These are phyloP conservation scores for Imleria badia DNA, from an alignment of 768 basidiomycete species.

Conservation along the genomic window DNA sequence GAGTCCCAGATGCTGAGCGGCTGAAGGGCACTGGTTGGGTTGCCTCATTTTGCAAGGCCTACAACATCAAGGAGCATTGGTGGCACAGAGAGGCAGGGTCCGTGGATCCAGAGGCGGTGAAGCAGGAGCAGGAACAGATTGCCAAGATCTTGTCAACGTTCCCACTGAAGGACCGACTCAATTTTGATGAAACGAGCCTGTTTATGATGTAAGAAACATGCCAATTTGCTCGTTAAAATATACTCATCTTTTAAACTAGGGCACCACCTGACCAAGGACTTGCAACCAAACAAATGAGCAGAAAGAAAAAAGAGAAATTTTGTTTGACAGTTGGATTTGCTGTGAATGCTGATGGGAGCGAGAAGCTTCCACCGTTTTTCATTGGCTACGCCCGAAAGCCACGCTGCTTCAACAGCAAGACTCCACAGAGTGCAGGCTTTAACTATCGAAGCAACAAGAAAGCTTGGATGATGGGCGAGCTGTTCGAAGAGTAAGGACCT, in stretches of 20 bases:
- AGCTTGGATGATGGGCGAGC: background rate
- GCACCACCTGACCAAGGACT: too few relatives aligned
- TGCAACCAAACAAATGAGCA: too few relatives aligned
- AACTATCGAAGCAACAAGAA: background rate
- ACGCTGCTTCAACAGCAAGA: too few relatives aligned
- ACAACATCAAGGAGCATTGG: background rate
- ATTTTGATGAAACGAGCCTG: background rate
- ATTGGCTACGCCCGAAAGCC: too few relatives aligned
- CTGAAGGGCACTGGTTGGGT: background rate
- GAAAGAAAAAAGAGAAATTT: too few relatives aligned
- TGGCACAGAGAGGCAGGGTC: background rate
- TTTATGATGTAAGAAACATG: background rate
- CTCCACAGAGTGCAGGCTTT: too few relatives aligned
- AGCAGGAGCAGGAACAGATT: too few relatives aligned
- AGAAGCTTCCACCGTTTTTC: too few relatives aligned
- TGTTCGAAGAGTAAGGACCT: background rate
- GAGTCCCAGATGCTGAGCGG: too few relatives aligned
- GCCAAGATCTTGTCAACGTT: background rate
- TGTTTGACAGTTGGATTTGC: too few relatives aligned
- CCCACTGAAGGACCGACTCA: background rate
- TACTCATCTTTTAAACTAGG: background rate
- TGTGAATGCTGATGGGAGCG: too few relatives aligned
- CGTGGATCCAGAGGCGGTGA: background rate
- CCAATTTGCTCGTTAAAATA: background rate
- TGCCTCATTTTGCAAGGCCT: background rate